Base-by-base conservation (phyloP, 2,329 filamentous ascomycete genomes). In the Fusarium irregulare region DNA sequence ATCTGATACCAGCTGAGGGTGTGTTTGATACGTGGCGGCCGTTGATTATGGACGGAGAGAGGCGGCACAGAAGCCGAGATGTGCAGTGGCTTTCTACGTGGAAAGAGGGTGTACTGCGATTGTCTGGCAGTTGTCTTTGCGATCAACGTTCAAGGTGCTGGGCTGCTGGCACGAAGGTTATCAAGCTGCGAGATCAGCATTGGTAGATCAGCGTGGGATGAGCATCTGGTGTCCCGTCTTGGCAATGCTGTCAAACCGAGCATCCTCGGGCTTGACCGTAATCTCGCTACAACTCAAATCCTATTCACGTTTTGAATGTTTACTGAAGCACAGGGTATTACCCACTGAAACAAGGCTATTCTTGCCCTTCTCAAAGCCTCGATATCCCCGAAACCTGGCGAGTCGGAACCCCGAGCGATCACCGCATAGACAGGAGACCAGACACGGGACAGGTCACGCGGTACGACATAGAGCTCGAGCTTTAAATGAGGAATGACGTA, bases 381-480 rank as follows among this genome's bases (percentile, higher is more conserved):
- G 45, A 70, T 67, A 70, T 64, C 58, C 37, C 67, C 67, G 65
- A 64, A 20, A 32, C 28, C 32, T 53, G 13, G 42, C 40, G 34
- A 45, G 41, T 70, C 57, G 67, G 67, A 70, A 64, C 27, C 55
- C 67, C 67, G 67, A 70, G 50, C 27, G 44, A 70, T 60, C 63
- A 34, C 67, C 63, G 62, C 27, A 23, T 28, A 40, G 25, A 37
- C 14, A 37, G 49, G 44, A 28, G 45, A 37, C 20, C 28, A 41
- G 32, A 50, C 53, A 49, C 27, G n/a, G 25, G 47, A 18, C 21
- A 25, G n/a, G 51, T 64, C 60, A 64, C 60, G 60, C 45, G 60
- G 20, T 23, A 44, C 41, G 40, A 28, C 49, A 41, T 12, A 8
- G 21, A 50, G 48, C 48, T 37, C 40, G 53, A 60, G 61, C 21